Percentiles rank a stretch among this genome's conserved stretches.
These are phyloP conservation scores for Adenanthera pavonina DNA, from an alignment of 306 rosid genomes.

Conservation along the genomic window DNA sequence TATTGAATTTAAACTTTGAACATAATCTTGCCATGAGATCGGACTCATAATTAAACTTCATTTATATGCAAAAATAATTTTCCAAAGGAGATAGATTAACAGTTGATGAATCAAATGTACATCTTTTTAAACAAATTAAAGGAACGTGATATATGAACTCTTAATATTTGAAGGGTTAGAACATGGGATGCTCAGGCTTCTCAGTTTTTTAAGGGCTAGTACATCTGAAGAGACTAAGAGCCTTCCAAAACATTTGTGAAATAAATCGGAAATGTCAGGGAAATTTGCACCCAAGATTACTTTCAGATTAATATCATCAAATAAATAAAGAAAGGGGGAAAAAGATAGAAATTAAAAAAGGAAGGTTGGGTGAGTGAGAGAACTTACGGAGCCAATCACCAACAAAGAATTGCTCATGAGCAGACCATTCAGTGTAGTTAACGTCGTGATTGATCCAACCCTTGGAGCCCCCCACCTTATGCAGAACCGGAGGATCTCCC, in stretches of 20 bases:
- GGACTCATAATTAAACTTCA: not conserved
- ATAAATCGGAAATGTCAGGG: not conserved
- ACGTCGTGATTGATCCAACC: slow-evolving; percentile 59
- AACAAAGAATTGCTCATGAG: slow-evolving; percentile 45
- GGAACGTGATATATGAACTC: no score
- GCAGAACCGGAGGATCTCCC: slow-evolving; percentile 43
- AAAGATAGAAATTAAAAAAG: not conserved
- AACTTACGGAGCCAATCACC: slow-evolving; percentile 88
- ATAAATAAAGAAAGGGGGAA: not conserved
- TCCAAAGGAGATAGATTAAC: no score
- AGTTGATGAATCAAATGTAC: no score
- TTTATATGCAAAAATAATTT: no score
- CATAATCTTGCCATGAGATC: not conserved
- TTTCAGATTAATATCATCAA: not conserved
- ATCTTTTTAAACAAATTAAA: no score
- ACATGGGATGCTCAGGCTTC: not conserved
- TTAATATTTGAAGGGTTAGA: no score
- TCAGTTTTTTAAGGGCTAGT: not conserved
- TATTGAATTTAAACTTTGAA: no score
- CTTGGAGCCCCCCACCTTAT: slow-evolving; percentile 69
- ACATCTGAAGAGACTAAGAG: not conserved
- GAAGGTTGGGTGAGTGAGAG: not conserved
- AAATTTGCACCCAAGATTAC: not conserved
- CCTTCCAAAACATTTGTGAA: not conserved
- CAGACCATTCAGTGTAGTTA: slow-evolving; percentile 77